Evolutionary conservation across 2,329 filamentous ascomycete species (phyloP), one percentile per base, ranked within the genome.

Genomic region (Penicillium sp.): DNA sequence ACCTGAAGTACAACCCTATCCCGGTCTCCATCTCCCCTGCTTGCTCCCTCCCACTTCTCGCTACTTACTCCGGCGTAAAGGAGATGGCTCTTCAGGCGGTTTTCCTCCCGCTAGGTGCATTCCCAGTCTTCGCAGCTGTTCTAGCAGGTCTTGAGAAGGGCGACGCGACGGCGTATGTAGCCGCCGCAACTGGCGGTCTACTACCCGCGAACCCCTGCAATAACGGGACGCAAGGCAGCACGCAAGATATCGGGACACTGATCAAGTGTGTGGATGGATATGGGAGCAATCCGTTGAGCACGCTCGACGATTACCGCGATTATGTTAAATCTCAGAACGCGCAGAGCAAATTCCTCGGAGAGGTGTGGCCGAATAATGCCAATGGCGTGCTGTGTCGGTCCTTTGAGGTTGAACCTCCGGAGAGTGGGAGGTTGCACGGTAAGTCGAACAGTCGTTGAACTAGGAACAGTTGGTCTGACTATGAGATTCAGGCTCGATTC

Each of bases 41-140:
- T 6, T 61, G 61, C 44, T 50, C 56, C 7, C 45, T 66, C 11
- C 64, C 65, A 3, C 23, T 62, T 15, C 29, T 67, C 15, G 65
- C 61, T 5, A 67, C 65, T 4, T 66, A 67, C 47, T 66, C 65
- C 1, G 61, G 62, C 4, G 38, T 67, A 15, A 67, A 67, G 38
- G 54, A 66, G 55, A 49, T 58, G 11, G 53, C 49, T 5, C 56
- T 64, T 0, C 29, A 58, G 21, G 45, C 58, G 1, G n/a, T 52
- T 11, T 62, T 64, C 44, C 15, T 47, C n/a, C 59, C 64, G 2
- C 26, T 59, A 15, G 6, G 17, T 0, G 41, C 31, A 15, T 66
- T 66, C 29, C 62, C 64, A 23, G 7, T 31, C 5, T 59, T 66
- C 9, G 64, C 64, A 1, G 50, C 55, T 35, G 56, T 60, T 17